Percentiles rank a stretch among this genome's conserved stretches.
Evolutionary conservation across 192 early-diverging fungal species (phyloP).

Genomic region (Cetraspora pellucida): DNA sequence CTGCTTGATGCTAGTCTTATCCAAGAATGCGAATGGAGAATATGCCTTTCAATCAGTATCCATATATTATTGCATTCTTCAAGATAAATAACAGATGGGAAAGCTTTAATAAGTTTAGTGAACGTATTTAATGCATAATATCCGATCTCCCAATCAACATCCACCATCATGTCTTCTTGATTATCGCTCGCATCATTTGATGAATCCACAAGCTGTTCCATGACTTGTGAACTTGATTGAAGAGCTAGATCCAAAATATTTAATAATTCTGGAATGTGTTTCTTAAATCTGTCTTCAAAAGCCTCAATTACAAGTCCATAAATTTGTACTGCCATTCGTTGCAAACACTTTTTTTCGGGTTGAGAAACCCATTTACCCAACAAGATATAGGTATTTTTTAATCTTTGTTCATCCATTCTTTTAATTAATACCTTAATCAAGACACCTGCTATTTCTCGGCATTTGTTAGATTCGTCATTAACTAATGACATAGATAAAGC

Average conservation of each 20-base stretch:
- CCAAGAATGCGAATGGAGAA: slow-evolving; percentile 92
- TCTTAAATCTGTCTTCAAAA: slow-evolving; percentile 63
- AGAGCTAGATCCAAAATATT: slow-evolving; percentile 55
- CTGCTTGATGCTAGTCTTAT: slow-evolving; percentile 71
- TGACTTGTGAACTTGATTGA: slow-evolving; percentile 43
- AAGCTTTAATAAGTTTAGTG: slow-evolving; percentile 63
- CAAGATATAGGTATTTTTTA: slow-evolving; percentile 67
- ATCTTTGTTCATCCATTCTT: slow-evolving; percentile 60
- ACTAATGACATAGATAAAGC: slow-evolving; percentile 81
- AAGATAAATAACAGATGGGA: slow-evolving; percentile 56
- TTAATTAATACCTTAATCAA: slow-evolving; percentile 71
- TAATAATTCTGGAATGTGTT: slow-evolving; percentile 55
- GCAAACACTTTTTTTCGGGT: slow-evolving; percentile 63
- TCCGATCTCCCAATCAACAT: slow-evolving; percentile 82
- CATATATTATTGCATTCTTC: slow-evolving; percentile 62
- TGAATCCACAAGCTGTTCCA: slow-evolving; percentile 47
- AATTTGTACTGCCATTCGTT: slow-evolving; percentile 81
- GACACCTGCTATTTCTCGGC: slow-evolving; percentile 82
- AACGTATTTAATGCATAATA: slow-evolving; percentile 84
- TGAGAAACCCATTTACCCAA: slow-evolving; percentile 78
- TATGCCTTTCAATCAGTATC: slow-evolving; percentile 61
- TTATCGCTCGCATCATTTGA: slow-evolving; percentile 33
- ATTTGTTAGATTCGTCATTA: slow-evolving; percentile 92
- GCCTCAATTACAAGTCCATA: slow-evolving; percentile 84
- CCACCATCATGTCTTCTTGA: slow-evolving; percentile 48